These are phyloP conservation scores for Acorus gramineus DNA, from an alignment of 106 monocot genomes.

Conservation along the genomic window DNA sequence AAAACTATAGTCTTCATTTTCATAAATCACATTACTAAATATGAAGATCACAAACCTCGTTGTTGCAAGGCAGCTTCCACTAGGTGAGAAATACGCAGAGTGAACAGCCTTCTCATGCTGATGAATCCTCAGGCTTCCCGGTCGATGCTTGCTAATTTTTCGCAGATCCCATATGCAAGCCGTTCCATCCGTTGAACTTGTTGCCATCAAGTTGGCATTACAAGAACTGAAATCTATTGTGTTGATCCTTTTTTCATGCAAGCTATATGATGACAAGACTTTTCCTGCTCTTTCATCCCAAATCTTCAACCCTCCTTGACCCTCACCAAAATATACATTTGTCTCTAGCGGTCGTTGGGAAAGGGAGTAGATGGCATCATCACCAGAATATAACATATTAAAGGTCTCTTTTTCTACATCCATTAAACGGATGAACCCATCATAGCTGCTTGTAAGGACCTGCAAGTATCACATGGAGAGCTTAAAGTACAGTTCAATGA, in stretches of 20 bases:
- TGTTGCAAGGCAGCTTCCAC: slow-evolving; percentile 46
- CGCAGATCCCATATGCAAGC: slow-evolving; percentile 83
- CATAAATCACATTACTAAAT: background rate
- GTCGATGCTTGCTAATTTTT: slow-evolving; percentile 28
- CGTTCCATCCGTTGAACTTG: slow-evolving; percentile 70
- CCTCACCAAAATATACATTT: slow-evolving; percentile 60
- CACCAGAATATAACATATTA: slow-evolving; percentile 38
- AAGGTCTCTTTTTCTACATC: slow-evolving; percentile 61
- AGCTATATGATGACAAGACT: slow-evolving; percentile 29
- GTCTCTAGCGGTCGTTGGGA: slow-evolving; percentile 35
- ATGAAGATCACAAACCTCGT: slow-evolving; percentile 32
- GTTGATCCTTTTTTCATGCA: slow-evolving; percentile 67
- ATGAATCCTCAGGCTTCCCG: slow-evolving; percentile 27
- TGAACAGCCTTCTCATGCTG: slow-evolving; percentile 37
- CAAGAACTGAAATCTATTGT: slow-evolving; percentile 56
- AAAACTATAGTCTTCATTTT: background rate
- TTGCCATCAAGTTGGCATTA: slow-evolving; percentile 52
- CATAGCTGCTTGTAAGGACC: slow-evolving; percentile 71
- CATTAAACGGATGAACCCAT: slow-evolving; percentile 76
- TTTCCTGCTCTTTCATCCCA: slow-evolving; percentile 75
- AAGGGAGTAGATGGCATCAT: slow-evolving; percentile 37
- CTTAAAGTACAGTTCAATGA: background rate
- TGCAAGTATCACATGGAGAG: slow-evolving; percentile 14
- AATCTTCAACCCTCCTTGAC: slow-evolving; percentile 38
- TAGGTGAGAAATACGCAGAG: slow-evolving; percentile 72